These are phyloP conservation scores for Noccaea bulbosa DNA, from an alignment of 345 rosid species.

Conservation along the genomic window DNA sequence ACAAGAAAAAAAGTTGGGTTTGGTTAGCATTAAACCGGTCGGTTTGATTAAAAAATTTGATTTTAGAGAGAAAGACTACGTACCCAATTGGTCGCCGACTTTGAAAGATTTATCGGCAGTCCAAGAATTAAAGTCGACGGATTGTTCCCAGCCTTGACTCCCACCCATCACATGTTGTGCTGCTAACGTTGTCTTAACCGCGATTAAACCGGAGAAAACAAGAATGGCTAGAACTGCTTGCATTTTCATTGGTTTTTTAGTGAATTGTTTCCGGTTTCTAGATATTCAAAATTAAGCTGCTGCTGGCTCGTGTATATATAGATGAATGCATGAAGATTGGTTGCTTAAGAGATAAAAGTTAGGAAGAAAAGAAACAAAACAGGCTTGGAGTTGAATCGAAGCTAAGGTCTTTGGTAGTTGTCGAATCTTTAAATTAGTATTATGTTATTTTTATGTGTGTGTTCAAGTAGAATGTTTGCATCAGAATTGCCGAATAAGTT, in stretches of 20 bases:
- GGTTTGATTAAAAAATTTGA: neutral
- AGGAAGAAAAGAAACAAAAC: slow-evolving; percentile 30
- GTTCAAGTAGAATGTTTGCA: slow-evolving; percentile 31
- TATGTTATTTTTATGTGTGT: neutral
- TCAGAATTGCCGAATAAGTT: slow-evolving; percentile 41
- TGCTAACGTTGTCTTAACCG: slow-evolving; percentile 48
- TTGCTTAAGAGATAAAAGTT: slow-evolving; percentile 26
- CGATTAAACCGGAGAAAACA: slow-evolving; percentile 46
- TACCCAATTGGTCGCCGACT: slow-evolving; percentile 84
- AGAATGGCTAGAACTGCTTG: slow-evolving; percentile 40
- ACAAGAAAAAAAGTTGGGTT: neutral
- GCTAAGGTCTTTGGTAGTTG: slow-evolving; percentile 47
- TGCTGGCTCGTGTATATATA: slow-evolving; percentile 38
- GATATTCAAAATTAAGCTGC: neutral
- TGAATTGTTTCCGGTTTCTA: neutral
- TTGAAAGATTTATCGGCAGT: slow-evolving; percentile 67
- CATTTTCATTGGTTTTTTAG: slow-evolving; percentile 39
- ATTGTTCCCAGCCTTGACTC: slow-evolving; percentile 89
- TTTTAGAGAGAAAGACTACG: slow-evolving; percentile 11
- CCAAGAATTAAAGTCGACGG: slow-evolving; percentile 78
- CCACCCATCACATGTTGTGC: slow-evolving; percentile 77
- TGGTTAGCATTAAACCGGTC: slow-evolving; percentile 20
- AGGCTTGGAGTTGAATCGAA: slow-evolving; percentile 77
- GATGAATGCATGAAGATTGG: slow-evolving; percentile 22
- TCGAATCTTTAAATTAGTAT: slow-evolving; percentile 23